Evolutionary conservation across 371 early-diverging fungal species (phyloP).

Genomic region (Mucor velutinosus): DNA sequence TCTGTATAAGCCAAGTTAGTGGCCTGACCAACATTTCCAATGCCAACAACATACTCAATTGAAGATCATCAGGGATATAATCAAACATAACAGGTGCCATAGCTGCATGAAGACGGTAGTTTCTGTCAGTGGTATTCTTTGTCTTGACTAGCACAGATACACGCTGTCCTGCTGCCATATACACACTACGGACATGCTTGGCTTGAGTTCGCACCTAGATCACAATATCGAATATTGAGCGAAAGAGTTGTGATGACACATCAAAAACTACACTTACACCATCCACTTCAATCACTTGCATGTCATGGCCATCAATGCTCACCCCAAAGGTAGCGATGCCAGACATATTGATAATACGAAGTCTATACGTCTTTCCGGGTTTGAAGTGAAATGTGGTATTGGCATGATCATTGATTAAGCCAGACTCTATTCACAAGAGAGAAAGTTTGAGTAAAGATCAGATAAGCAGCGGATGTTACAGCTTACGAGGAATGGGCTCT

Average conservation of each 20-base stretch:
- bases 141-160: conserved; percentile 71
- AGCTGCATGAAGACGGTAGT: conserved; percentile 72
- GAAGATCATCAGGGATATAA: conserved; percentile 53
- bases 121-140: conserved; percentile 56
- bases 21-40: neutral
- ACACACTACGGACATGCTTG: conserved; percentile 47
- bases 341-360: conserved; percentile 64
- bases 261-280: conserved; percentile 48
- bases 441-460: neutral
- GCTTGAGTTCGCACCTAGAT: conserved; percentile 49
- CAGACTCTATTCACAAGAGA: conserved; percentile 33
- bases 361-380: conserved; percentile 35
- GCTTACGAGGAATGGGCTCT: conserved; percentile 60
- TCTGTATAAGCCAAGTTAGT: conserved; percentile 17
- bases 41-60: conserved; percentile 32
- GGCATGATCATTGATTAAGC: conserved; percentile 49
- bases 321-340: conserved; percentile 67
- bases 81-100: conserved; percentile 82
- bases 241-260: neutral
- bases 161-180: conserved; percentile 70
- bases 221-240: neutral
- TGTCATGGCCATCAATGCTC: conserved; percentile 71
- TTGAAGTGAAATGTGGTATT: conserved; percentile 24
- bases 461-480: neutral
- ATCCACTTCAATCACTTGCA: conserved; percentile 80